These are phyloP conservation scores for Papiliotrema fonsecae DNA, from an alignment of 1,284 basidiomycete genomes.

Conservation along the genomic window DNA sequence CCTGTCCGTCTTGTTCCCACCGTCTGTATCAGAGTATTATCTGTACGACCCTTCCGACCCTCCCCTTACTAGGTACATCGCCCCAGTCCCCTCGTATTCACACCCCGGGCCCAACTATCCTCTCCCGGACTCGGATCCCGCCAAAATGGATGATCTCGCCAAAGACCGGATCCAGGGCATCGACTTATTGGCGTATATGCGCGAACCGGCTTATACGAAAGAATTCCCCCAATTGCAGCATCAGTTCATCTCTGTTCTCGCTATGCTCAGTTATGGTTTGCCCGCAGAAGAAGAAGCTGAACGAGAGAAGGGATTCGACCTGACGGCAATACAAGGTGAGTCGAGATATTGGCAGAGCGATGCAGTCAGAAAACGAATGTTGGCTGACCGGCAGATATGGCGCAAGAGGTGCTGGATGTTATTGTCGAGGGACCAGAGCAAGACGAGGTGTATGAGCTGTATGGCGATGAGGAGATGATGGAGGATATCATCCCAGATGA, in stretches of 20 bases:
- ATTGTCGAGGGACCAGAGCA: slow-evolving; percentile 66
- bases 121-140: background rate
- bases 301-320: background rate
- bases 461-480: slow-evolving; percentile 38
- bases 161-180: slow-evolving; percentile 24
- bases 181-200: slow-evolving; percentile 22
- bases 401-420: slow-evolving; percentile 63
- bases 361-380: background rate
- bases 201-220: slow-evolving; percentile 13
- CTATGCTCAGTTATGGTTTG: slow-evolving; percentile 66
- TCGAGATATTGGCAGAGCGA: background rate
- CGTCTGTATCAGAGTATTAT: background rate
- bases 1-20: background rate
- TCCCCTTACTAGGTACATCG: too few species aligned
- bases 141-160: background rate
- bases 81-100: background rate
- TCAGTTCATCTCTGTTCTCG: slow-evolving; percentile 68
- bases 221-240: slow-evolving; percentile 64
- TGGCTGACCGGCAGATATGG: slow-evolving; percentile 53
- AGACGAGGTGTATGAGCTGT: slow-evolving; percentile 65
- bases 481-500: background rate
- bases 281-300: background rate
- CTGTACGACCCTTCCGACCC: background rate
- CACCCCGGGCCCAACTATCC: background rate
- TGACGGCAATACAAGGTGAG: slow-evolving; percentile 52